Evolutionary conservation across 495 filamentous ascomycete species (phyloP).

Genomic region (Hyaloscypha bicolor): DNA sequence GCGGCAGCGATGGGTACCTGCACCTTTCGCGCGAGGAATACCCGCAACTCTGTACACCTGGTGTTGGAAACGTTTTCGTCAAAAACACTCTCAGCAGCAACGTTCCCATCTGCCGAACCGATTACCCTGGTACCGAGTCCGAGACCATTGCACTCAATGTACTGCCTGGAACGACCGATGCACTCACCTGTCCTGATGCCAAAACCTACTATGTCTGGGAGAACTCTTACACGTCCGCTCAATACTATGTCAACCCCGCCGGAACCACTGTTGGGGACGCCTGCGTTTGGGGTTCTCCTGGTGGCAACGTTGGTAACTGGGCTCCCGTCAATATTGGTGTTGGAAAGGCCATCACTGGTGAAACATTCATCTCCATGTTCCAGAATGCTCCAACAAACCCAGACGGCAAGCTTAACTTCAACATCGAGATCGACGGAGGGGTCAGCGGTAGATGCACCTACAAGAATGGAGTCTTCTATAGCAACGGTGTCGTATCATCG

Average conservation of each 20-base stretch:
- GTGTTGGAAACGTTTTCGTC: conserved; percentile 69
- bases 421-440: conserved; percentile 68
- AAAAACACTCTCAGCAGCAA: conserved; percentile 65
- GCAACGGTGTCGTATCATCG: conserved; percentile 44
- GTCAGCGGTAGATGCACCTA: conserved; percentile 71
- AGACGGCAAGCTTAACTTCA: conserved; percentile 66
- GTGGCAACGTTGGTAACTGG: conserved; percentile 74
- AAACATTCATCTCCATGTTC: conserved; percentile 83
- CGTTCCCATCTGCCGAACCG: conserved; percentile 87
- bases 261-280: conserved; percentile 68
- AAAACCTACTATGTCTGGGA: conserved; percentile 75
- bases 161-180: conserved; percentile 52
- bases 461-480: conserved; percentile 64
- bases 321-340: conserved; percentile 88
- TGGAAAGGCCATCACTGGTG: conserved; percentile 61
- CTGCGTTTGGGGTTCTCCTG: conserved; percentile 70
- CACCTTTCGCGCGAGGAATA: conserved; percentile 69
- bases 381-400: conserved; percentile 62
- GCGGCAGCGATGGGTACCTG: conserved; percentile 74
- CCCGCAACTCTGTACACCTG: conserved; percentile 74
- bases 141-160: conserved; percentile 78
- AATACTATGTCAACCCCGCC: conserved; percentile 94
- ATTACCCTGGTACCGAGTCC: conserved; percentile 88
- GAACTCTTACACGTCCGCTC: conserved; percentile 75
- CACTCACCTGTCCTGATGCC: conserved; percentile 74